phyloP scores from a whole-genome alignment of 495 filamentous ascomycete species.

The Aspergillus steynii region DNA sequence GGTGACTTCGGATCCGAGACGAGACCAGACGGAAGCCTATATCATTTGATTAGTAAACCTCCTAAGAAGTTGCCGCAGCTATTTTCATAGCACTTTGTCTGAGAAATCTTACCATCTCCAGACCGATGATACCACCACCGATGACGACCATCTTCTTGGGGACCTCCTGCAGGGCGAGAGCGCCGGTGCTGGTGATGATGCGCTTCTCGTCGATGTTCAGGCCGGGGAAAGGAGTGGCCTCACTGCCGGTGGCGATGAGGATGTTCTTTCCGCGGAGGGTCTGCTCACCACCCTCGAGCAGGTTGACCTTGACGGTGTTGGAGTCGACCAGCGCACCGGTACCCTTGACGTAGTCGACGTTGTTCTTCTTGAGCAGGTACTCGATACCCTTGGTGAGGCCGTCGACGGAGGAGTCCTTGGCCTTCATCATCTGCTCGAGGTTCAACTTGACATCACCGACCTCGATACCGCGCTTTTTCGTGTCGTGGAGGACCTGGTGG shows the following conservation, averaged over 20 bases:
- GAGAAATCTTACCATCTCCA: slow-evolving; percentile 76
- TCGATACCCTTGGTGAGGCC: slow-evolving; percentile 96
- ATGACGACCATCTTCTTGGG: slow-evolving; percentile 98
- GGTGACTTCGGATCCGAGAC: slow-evolving; percentile 90
- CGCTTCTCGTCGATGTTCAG: slow-evolving; percentile 95
- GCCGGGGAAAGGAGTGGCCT: slow-evolving; percentile 94
- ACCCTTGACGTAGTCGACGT: slow-evolving; percentile 94
- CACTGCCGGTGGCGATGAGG: slow-evolving; percentile 91
- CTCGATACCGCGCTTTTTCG: slow-evolving; percentile 93
- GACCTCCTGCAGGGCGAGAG: slow-evolving; percentile 82
- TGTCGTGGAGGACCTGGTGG: slow-evolving; percentile 96
- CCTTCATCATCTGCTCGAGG: slow-evolving; percentile 93
- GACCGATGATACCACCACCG: slow-evolving; percentile 96
- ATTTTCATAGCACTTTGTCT: neutral
- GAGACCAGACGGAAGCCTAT: slow-evolving; percentile 88
- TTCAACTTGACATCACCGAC: slow-evolving; percentile 97
- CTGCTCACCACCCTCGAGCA: slow-evolving; percentile 87
- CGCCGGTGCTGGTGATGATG: slow-evolving; percentile 94
- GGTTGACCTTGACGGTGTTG: slow-evolving; percentile 87
- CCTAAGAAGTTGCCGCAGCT: neutral
- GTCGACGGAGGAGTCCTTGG: slow-evolving; percentile 87
- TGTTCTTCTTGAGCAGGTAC: slow-evolving; percentile 98
- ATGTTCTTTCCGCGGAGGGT: slow-evolving; percentile 91
- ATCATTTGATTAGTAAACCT: neutral
- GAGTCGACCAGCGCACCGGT: slow-evolving; percentile 82